These are phyloP conservation scores for Erythrophleum ivorense DNA, from an alignment of 331 rosid species.

Conservation along the genomic window DNA sequence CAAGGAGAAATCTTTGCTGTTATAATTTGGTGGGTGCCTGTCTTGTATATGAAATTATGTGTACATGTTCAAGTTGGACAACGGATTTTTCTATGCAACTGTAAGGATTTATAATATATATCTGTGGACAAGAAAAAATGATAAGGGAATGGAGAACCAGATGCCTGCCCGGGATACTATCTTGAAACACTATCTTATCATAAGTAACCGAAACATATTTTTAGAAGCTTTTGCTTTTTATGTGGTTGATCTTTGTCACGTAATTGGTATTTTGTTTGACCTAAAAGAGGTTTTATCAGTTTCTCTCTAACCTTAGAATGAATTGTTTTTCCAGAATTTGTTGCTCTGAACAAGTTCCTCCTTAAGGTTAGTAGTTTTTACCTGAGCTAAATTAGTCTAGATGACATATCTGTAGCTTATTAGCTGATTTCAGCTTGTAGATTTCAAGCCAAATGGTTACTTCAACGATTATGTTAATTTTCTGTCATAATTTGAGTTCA, in stretches of 20 bases:
- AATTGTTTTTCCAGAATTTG: conserved; percentile 60
- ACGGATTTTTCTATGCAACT: not conserved
- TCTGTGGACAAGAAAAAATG: not conserved
- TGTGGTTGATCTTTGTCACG: not conserved
- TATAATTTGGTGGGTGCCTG: not conserved
- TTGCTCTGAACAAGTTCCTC: conserved; percentile 88
- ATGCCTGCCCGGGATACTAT: not conserved
- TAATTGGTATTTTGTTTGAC: conserved; percentile 1
- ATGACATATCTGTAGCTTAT: conserved; percentile 7
- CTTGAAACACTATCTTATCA: not conserved
- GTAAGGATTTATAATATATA: not conserved
- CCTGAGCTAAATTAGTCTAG: not conserved
- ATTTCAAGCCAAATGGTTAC: not conserved
- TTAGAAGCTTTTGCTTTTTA: not conserved
- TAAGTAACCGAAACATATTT: not conserved
- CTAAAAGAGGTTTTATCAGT: conserved; percentile 4
- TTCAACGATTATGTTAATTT: not conserved
- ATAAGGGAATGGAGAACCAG: not conserved
- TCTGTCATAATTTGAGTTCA: not conserved
- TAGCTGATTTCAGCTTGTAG: not conserved
- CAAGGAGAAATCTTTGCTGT: not conserved
- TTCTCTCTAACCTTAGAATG: conserved; percentile 32
- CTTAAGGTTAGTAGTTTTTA: conserved; percentile 60
- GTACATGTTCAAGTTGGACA: not conserved
- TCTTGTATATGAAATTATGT: not conserved